Evolutionary conservation across 2,329 filamentous ascomycete genomes (phyloP).

Genomic region (Aspergillus pseudotamarii): DNA sequence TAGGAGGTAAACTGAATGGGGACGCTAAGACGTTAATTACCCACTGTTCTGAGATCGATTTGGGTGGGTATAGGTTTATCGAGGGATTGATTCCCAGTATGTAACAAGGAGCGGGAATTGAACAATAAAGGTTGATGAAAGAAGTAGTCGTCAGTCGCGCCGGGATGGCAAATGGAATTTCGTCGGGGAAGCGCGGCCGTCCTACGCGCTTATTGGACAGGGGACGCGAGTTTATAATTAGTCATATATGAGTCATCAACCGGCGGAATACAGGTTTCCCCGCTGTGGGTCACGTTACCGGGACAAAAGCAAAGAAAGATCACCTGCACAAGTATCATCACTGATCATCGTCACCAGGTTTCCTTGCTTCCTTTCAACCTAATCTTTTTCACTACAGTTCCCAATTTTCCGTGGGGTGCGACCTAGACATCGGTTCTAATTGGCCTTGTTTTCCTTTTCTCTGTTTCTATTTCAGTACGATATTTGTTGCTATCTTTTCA

Average conservation of each 20-base stretch:
- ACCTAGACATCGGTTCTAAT: slow-evolving; percentile 11
- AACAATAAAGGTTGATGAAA: slow-evolving; percentile 14
- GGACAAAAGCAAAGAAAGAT: slow-evolving; percentile 37
- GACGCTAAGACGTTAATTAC: not conserved
- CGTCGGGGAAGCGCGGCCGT: slow-evolving; percentile 28
- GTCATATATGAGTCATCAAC: slow-evolving; percentile 27
- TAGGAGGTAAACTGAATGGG: not conserved
- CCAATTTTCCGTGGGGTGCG: not conserved
- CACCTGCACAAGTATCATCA: slow-evolving; percentile 25
- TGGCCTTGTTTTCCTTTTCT: not conserved
- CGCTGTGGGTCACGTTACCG: slow-evolving; percentile 44
- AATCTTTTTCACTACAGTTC: not conserved
- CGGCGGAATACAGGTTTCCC: slow-evolving; percentile 32
- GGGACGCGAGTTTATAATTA: slow-evolving; percentile 24
- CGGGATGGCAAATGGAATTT: slow-evolving; percentile 37
- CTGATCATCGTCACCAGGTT: slow-evolving; percentile 14
- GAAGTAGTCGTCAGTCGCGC: slow-evolving; percentile 33
- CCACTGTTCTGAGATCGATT: not conserved
- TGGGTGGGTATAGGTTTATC: not conserved
- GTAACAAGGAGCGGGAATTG: slow-evolving; percentile 5
- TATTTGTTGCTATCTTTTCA: slow-evolving; percentile 3
- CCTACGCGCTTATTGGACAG: slow-evolving; percentile 41
- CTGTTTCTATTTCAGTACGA: not conserved
- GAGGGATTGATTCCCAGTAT: slow-evolving; percentile 3
- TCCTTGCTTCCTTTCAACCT: slow-evolving; percentile 13